phyloP scores from a whole-genome alignment of 1,139 yeast genomes.

The Yamadazyma triangularis region DNA sequence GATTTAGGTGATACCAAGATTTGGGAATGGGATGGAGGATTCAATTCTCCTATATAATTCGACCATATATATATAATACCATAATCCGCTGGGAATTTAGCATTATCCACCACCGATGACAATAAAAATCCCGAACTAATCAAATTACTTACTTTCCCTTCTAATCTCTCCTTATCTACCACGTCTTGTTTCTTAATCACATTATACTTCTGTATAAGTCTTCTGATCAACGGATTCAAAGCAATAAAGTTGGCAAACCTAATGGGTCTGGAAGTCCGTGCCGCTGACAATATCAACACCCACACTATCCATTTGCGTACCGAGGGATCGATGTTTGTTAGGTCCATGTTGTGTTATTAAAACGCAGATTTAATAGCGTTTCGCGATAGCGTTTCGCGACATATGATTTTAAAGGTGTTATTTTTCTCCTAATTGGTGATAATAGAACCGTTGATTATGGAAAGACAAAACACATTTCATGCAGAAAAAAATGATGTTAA shows the following conservation, averaged over 20 bases:
- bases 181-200: not conserved
- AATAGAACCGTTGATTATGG: no score
- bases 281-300: conserved; percentile 21
- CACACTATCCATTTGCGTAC: conserved; percentile 27
- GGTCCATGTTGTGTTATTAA: no score
- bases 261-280: conserved; percentile 23
- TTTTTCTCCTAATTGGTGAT: no score
- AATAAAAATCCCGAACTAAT: conserved; percentile 26
- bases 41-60: conserved; percentile 29
- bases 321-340: conserved; percentile 12
- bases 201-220: conserved; percentile 1
- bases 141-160: conserved; percentile 15
- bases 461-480: no score
- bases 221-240: conserved; percentile 28
- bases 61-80: conserved; percentile 31
- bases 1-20: conserved; percentile 25
- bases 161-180: not conserved
- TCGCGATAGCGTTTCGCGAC: no score
- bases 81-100: conserved; percentile 36
- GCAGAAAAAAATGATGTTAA: no score
- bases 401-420: no score
- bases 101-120: conserved; percentile 25
- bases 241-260: conserved; percentile 30
- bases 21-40: conserved; percentile 31
- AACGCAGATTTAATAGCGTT: no score